Conservation (phyloP, 1,284 basidiomycete genomes). For the Sutorius eximius region DNA sequence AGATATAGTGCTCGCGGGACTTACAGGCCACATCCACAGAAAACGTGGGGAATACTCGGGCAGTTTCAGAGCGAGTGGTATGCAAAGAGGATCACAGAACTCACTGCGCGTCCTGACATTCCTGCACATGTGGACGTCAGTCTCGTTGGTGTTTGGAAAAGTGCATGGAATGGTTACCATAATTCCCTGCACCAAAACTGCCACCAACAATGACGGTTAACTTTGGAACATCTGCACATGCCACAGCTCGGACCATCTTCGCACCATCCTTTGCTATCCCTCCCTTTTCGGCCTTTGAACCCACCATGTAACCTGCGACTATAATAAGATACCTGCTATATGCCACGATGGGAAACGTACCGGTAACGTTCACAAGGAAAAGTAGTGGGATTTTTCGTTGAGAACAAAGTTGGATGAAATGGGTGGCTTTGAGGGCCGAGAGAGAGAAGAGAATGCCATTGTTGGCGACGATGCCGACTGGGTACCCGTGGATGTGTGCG, state of each 20-base stretch:
- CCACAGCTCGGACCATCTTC: slow-evolving; percentile 97
- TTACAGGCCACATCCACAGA: slow-evolving; percentile 96
- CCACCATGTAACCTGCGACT: slow-evolving; percentile 84
- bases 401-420: slow-evolving; percentile 93
- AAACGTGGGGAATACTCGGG: slow-evolving; percentile 87
- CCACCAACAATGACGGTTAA: slow-evolving; percentile 94
- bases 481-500: slow-evolving; percentile 85
- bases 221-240: slow-evolving; percentile 92
- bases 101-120: slow-evolving; percentile 85
- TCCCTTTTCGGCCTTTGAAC: slow-evolving; percentile 90
- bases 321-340: slow-evolving; percentile 3
- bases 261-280: slow-evolving; percentile 97
- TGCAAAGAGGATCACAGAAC: slow-evolving; percentile 28
- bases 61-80: slow-evolving; percentile 7
- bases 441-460: slow-evolving; percentile 94
- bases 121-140: slow-evolving; percentile 44
- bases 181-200: slow-evolving; percentile 94
- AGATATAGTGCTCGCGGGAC: slow-evolving; percentile 30
- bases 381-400: slow-evolving; percentile 88
- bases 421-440: slow-evolving; percentile 90
- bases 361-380: slow-evolving; percentile 93
- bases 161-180: slow-evolving; percentile 50
- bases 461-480: slow-evolving; percentile 89
- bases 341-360: slow-evolving; percentile 33
- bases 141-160: background rate